A percentile compares a stretch with the other conserved stretches of the same genome.
Conservation (phyloP, 805 yeast genomes). For the Pichia insulana region DNA sequence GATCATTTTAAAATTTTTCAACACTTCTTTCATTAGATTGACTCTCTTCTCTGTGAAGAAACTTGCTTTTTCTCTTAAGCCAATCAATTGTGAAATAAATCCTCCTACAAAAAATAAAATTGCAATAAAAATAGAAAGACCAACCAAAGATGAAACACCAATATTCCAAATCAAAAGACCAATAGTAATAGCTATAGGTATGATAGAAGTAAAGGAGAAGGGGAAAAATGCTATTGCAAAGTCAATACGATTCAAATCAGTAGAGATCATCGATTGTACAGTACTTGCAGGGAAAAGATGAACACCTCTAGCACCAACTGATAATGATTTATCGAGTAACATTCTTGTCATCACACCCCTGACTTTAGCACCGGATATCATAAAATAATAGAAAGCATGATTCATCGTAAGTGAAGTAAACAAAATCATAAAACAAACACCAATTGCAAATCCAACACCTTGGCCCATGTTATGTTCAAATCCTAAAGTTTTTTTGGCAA, state of each 20-base stretch:
- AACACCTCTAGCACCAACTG: constrained; percentile 49
- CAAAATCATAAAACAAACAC: constrained; percentile 51
- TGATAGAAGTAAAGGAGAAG: constrained; percentile 52
- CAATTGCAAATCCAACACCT: constrained; percentile 75
- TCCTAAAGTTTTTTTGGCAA: constrained; percentile 40
- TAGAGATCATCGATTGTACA: constrained; percentile 68
- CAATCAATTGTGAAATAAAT: constrained; percentile 42
- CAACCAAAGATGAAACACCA: constrained; percentile 68
- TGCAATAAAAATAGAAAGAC: constrained; percentile 48
- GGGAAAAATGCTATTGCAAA: constrained; percentile 64
- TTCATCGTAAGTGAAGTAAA: constrained; percentile 42
- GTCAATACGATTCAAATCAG: constrained; percentile 75
- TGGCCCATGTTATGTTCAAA: constrained; percentile 36
- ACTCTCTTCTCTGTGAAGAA: constrained; percentile 71
- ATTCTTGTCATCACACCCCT: constrained; percentile 65
- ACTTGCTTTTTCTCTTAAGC: constrained; percentile 47
- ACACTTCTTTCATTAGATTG: constrained; percentile 64
- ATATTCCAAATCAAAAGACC: constrained; percentile 60
- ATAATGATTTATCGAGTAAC: constrained; percentile 56
- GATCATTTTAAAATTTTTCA: constrained; percentile 69
- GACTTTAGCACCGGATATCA: constrained; percentile 58
- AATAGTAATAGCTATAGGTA: constrained; percentile 51
- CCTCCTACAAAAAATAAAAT: constrained; percentile 39
- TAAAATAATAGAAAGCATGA: constrained; percentile 53
- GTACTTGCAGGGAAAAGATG: constrained; percentile 62